Percentiles rank a stretch among this genome's conserved stretches.
Evolutionary conservation across 495 filamentous ascomycete species (phyloP).

Genomic region (Lophium mytilinum): DNA sequence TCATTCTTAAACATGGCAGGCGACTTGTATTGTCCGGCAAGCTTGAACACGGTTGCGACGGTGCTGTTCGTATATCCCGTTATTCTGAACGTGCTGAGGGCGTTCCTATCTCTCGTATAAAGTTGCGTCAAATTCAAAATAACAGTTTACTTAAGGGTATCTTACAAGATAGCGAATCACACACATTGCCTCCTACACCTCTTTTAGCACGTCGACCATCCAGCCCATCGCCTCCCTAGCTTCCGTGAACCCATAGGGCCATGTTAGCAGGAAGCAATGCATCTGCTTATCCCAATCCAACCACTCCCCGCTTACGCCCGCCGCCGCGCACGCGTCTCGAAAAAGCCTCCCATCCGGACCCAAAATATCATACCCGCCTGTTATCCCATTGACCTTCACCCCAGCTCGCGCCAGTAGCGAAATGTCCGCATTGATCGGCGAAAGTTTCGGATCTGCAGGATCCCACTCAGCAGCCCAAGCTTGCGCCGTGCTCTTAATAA

Average conservation of each 20-base stretch:
- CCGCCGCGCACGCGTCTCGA: constrained; percentile 27
- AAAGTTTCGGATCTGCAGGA: constrained; percentile 25
- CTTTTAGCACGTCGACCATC: constrained; percentile 31
- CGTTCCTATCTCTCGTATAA: background rate
- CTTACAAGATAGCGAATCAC: no score
- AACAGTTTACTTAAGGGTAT: no score
- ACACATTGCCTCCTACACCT: background rate
- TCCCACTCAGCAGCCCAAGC: constrained; percentile 31
- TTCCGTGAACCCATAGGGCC: constrained; percentile 32
- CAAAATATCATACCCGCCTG: constrained; percentile 34
- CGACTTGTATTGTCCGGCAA: constrained; percentile 8
- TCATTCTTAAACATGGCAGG: constrained; percentile 6
- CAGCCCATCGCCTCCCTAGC: constrained; percentile 33
- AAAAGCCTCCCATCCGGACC: constrained; percentile 34
- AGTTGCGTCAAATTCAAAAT: no score
- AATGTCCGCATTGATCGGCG: constrained; percentile 31
- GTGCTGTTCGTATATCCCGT: constrained; percentile 8
- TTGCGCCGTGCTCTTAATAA: constrained; percentile 29
- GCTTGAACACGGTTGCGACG: background rate
- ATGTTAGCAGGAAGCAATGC: constrained; percentile 40
- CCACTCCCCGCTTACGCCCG: constrained; percentile 35
- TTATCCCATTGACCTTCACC: constrained; percentile 34
- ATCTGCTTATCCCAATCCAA: constrained; percentile 42
- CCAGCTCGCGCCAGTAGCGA: constrained; percentile 15
- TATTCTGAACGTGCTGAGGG: constrained; percentile 2